Base-by-base conservation (phyloP, 2,329 filamentous ascomycete species). In the Delphinella strobiligena region DNA sequence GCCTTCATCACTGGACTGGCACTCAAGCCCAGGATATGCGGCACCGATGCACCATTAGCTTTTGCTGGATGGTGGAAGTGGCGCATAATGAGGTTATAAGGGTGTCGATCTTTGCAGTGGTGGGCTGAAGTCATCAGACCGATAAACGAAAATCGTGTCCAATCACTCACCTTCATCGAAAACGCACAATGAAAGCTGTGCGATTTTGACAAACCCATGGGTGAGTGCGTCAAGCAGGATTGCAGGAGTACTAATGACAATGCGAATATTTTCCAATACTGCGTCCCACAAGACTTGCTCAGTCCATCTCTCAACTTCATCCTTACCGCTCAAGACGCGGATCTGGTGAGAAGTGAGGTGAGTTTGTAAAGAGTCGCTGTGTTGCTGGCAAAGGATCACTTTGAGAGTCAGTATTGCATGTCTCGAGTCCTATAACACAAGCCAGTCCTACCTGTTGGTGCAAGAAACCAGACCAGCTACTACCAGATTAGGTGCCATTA, bases 101-200 rank as follows among this genome's bases (percentile, higher is more conserved):
- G 67, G 47, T 79, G 71, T 1, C 73, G 75, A 14, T 67, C 65
- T 4, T 68, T 69, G 49, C 82, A 89, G 54, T 87, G 78, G 53
- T 93, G 86, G 8, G 82, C 86, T 82, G n/a, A n/a, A n/a, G n/a
- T n/a, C n/a, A n/a, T n/a, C n/a, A n/a, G n/a, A n/a, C n/a, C n/a
- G n/a, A n/a, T n/a, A n/a, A n/a, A n/a, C n/a, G n/a, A n/a, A n/a
- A n/a, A n/a, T n/a, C n/a, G n/a, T n/a, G n/a, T n/a, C n/a, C n/a
- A 43, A n/a, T n/a, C n/a, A n/a, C 19, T 39, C 54, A 80, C 83
- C 83, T 75, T 94, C 87, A 52, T 94, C 87, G 49, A 93, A 82
- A 0, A 93, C 71, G 12, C 93, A 61, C 4, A 94, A 63, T 4
- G 78, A 68, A 16, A 93, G 59, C 2, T 64, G 65, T 0, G 64